These are phyloP conservation scores for Aureobasidium sp. DNA, from an alignment of 2,329 filamentous ascomycete species.

Conservation along the genomic window DNA sequence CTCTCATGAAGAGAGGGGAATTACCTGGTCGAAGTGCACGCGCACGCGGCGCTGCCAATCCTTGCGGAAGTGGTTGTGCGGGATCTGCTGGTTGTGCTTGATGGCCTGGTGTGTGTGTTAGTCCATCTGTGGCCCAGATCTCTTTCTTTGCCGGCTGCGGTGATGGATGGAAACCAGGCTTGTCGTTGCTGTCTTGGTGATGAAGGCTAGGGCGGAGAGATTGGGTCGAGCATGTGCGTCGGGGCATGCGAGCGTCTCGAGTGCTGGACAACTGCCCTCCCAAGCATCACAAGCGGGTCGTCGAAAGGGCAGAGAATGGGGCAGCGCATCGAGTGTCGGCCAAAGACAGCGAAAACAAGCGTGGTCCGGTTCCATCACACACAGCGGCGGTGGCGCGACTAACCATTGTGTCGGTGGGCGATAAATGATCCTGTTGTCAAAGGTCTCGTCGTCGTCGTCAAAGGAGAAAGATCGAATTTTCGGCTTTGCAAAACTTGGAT, in stretches of 20 bases:
- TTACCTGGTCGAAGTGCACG: constrained; percentile 99
- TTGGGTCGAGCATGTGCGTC: not conserved
- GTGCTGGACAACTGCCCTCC: not conserved
- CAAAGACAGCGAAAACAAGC: not conserved
- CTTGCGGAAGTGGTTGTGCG: constrained; percentile 99
- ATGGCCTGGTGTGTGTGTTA: constrained; percentile 56
- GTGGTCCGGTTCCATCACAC: constrained; percentile 1
- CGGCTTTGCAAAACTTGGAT: constrained; percentile 5
- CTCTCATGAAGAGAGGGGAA: constrained; percentile 48
- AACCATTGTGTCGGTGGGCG: constrained; percentile 17
- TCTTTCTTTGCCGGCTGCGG: not conserved
- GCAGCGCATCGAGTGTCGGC: not conserved
- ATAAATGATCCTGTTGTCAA: constrained; percentile 13
- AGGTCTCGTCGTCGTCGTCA: constrained; percentile 13
- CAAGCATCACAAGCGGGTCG: not conserved
- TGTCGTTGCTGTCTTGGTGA: not conserved
- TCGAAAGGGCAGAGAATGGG: not conserved
- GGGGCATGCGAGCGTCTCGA: not conserved
- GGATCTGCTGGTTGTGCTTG: constrained; percentile 99
- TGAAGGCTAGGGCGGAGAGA: not conserved
- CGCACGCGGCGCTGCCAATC: constrained; percentile 99
- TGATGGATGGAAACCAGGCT: not conserved
- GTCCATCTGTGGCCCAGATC: not conserved
- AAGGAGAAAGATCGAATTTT: not conserved
- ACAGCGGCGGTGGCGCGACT: not conserved